Base-by-base conservation (phyloP, 148 eudicot genomes). In the Rhododendron vialii region DNA sequence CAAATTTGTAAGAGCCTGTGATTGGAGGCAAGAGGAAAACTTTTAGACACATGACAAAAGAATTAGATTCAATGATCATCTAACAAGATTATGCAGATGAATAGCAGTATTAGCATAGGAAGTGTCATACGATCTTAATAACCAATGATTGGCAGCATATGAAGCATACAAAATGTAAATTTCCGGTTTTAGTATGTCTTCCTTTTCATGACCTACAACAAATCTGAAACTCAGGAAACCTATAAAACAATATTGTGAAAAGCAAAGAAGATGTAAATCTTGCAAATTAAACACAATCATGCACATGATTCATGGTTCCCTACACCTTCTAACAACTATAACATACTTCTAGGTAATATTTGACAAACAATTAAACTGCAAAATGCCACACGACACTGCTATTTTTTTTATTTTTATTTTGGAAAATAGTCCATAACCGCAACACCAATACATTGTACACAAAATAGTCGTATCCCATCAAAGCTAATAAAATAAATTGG, bases 1-100 rank as follows among this genome's bases (percentile, higher is more conserved):
- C 85, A 98, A 75, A 87, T 92, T 86, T 55, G 96, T 91, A 80
- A 95, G 95, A 85, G 98, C 96, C 99, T 98, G 90, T 59, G 57
- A 84, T 79, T 78, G 59, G 82, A 59, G 51, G 76, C 65, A 85
- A 83, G 88, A 86, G 59, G 81, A 85, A 86, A 86, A 4, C 4
- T 26, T 84, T 53, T 36, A 38, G 14, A 59, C 63, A 48, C 67
- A 17, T 35, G 12, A 79, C 33, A 76, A 20, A 81, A 67, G 45
- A 30, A 9, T 35, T 36, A 41, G 67, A 43, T 69, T 51, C 26
- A 43, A 4, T 43, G 22, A 45, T 83, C 36, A 63, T 28, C 75
- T 36, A 63, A 43, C n/a, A 47, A 33, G 45, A 61, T 24, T 38
- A 63, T 14, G 81, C 43, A 38, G 55, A 14, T 28, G 74, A 82